Conservation (phyloP, 2,329 filamentous ascomycete genomes). For the Cephalotrichum gorgonifer region DNA sequence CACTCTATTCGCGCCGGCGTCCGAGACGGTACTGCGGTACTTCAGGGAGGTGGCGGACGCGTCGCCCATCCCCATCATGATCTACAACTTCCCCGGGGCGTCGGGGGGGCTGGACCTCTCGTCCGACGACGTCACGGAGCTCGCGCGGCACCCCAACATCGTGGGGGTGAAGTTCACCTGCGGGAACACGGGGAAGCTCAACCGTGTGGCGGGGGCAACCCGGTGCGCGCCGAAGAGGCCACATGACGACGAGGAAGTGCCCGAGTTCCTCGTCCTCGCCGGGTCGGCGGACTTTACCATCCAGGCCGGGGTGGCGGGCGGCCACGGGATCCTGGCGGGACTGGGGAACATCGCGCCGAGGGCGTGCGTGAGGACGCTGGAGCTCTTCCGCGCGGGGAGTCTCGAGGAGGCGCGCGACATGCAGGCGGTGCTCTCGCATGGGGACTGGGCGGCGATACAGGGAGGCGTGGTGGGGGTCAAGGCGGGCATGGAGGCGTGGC, state of each 20-base stretch:
- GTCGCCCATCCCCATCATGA: slow-evolving; percentile 47
- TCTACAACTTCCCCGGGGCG: slow-evolving; percentile 55
- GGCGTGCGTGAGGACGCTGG: slow-evolving; percentile 50
- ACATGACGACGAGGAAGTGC: background rate
- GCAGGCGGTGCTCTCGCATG: slow-evolving; percentile 55
- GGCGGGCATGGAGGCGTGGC: slow-evolving; percentile 53
- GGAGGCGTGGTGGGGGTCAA: slow-evolving; percentile 65
- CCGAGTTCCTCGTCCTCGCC: slow-evolving; percentile 57
- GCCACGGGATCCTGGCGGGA: slow-evolving; percentile 61
- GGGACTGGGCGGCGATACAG: slow-evolving; percentile 64
- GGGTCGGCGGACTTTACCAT: slow-evolving; percentile 65
- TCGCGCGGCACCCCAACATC: slow-evolving; percentile 46
- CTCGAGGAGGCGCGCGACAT: slow-evolving; percentile 49
- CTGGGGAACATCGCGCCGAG: slow-evolving; percentile 63
- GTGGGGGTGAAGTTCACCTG: slow-evolving; percentile 54
- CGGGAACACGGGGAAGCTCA: slow-evolving; percentile 53
- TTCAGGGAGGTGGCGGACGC: slow-evolving; percentile 51
- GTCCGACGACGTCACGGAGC: slow-evolving; percentile 43
- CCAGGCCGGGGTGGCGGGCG: slow-evolving; percentile 57
- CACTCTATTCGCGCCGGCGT: slow-evolving; percentile 49
- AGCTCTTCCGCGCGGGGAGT: slow-evolving; percentile 48
- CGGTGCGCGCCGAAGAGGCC: too few species aligned
- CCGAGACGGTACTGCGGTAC: slow-evolving; percentile 36
- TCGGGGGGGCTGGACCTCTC: slow-evolving; percentile 45
- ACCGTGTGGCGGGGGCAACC: slow-evolving; percentile 25